Percentiles rank a stretch among this genome's conserved stretches.
Conservation (phyloP, 495 filamentous ascomycete species). For the Neurospora discreta region DNA sequence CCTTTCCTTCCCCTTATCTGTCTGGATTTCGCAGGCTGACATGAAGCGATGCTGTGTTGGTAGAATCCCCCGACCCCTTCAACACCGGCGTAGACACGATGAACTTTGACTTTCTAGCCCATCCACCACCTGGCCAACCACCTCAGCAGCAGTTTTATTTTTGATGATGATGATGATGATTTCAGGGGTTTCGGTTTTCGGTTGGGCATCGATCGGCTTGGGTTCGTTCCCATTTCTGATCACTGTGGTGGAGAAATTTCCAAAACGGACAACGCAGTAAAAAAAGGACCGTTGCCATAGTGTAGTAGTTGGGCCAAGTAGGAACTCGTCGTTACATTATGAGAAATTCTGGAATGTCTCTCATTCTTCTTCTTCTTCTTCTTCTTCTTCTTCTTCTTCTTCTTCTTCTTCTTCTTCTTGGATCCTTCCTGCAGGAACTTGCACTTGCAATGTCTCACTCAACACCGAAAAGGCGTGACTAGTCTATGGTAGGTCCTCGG, state of each 20-base stretch:
- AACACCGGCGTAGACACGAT: slow-evolving; percentile 35
- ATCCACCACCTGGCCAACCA: slow-evolving; percentile 37
- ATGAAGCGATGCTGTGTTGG: no score
- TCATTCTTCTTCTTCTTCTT: no score
- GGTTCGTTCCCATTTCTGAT: not conserved
- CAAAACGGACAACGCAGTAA: no score
- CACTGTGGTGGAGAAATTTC: not conserved
- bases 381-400: no score
- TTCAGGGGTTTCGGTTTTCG: not conserved
- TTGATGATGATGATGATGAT: no score
- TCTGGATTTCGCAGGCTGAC: no score
- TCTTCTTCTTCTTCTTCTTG: no score
- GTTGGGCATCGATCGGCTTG: not conserved
- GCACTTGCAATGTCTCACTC: no score
- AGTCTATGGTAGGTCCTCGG: no score
- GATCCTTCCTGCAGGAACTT: no score
- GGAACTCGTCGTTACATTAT: not conserved
- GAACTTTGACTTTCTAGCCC: slow-evolving; percentile 41
- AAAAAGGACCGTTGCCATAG: not conserved
- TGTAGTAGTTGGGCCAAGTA: not conserved
- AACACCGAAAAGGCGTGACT: no score
- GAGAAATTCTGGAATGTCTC: not conserved
- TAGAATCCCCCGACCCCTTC: slow-evolving; percentile 40
- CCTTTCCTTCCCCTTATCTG: not conserved
- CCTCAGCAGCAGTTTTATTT: slow-evolving; percentile 39